Base-by-base conservation (phyloP, 2,329 filamentous ascomycete species). In the Colletotrichum simmondsii region DNA sequence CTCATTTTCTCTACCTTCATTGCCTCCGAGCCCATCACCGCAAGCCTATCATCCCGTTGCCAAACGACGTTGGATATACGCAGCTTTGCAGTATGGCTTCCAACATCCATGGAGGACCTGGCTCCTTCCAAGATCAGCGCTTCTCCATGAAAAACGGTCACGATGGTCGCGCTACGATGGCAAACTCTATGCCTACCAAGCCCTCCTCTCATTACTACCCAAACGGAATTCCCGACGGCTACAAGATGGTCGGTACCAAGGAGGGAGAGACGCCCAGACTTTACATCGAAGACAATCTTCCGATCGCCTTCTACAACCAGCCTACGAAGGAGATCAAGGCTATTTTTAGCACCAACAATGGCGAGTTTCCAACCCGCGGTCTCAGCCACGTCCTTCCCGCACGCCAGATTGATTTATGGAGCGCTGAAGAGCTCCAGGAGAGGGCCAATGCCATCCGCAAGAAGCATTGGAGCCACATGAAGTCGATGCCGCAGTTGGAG, bases 281-380 rank as follows among this genome's bases (percentile, higher is more conserved):
- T 4, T 84, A 83, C 52, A 24, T 83, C 5, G 83, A 85, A 68
- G 78, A 82, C 68, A 75, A 81, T 56, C 79, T 85, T 14, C 78
- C 80, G 2, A 68, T 79, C 7, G 79, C 79, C 7, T 85, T 84
- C 75, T 86, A 85, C 75, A 81, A 74, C 8, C 78, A 78, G 8
- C 78, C 82, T 5, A 80, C 79, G 0, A 16, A 65, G 1, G 71
- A 78, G 4, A 79, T 81, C 5, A 75, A 57, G 11, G 85, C 83
- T 11, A 75, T 82, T 42, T 85, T 87, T 76, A 87, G 85, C 4
- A 86, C 84, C 12, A 54, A 61, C 1, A 70, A 78, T 24, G 81
- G 82, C 37, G 61, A 75, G 19, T 75, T 72, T 0, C 62, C 74
- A 0, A 83, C 84, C 49, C 81, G 81, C 7, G 56, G 35, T 4